Base-by-base conservation (phyloP, 2,329 filamentous ascomycete genomes). In the Cordyceps javanica region DNA sequence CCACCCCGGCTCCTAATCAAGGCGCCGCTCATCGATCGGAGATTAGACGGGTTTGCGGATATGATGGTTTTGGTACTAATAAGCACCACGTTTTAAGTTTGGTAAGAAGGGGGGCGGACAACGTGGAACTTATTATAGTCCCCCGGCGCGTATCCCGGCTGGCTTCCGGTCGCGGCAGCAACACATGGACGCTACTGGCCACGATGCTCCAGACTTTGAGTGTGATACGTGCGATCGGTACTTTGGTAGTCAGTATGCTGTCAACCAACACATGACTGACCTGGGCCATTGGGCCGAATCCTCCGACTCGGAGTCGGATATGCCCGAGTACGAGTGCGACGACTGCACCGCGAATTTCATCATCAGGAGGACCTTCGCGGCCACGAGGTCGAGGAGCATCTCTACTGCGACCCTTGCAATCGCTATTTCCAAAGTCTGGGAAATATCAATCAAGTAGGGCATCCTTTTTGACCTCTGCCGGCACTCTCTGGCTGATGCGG, bases 131-230 rank as follows among this genome's bases (percentile, higher is more conserved):
- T 45, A 25, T 45, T 45, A n/a, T n/a, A n/a, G n/a, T n/a, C n/a
- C n/a, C n/a, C n/a, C n/a, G 25, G 42, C 42, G 42, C 25, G 42
- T 28, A 45, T 45, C 14, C 42, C 23, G 16, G 23, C 42, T 45
- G 42, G 42, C 42, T 45, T 23, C 23, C 42, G 28, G 46, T 69
- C n/a, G 65, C 42, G 42, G 42, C 42, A 45, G 42, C 42, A 45
- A 45, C 42, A 45, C 42, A 45, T 28, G 42, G 28, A 53, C 34
- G 59, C 55, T 21, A 60, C 50, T 13, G 59, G 59, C 26, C 59
- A 60, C 34, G 19, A 25, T 30, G 5, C 32, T 16, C 59, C 56
- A 23, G 44, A 41, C 73, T 46, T 30, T 46, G 16, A 46, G 44
- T 46, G 44, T n/a, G 25, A 30, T 30, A 46, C 26, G 26, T 46